These are phyloP conservation scores for Trichosporon faecale DNA, from an alignment of 1,284 basidiomycete species.

Conservation along the genomic window DNA sequence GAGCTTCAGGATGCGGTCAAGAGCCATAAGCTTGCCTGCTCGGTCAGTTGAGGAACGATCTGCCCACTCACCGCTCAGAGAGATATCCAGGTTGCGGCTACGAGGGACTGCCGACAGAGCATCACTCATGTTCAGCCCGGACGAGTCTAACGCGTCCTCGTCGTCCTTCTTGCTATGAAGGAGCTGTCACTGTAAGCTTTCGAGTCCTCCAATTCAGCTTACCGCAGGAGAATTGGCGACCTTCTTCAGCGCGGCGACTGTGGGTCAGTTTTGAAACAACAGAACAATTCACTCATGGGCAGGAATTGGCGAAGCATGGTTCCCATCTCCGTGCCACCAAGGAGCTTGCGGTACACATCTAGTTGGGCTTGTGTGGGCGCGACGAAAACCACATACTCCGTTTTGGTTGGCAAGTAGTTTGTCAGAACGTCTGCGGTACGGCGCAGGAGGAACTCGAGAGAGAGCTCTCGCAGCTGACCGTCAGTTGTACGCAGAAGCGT, in stretches of 20 bases:
- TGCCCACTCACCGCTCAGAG: constrained; percentile 20
- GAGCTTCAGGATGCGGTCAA: constrained; percentile 68
- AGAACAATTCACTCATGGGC: constrained; percentile 63
- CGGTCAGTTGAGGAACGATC: neutral
- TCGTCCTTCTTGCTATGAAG: constrained; percentile 66
- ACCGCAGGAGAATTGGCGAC: constrained; percentile 86
- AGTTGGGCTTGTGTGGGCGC: constrained; percentile 78
- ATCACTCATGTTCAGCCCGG: neutral
- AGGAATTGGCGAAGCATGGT: constrained; percentile 71
- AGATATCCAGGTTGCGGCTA: constrained; percentile 8
- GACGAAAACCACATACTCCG: constrained; percentile 90
- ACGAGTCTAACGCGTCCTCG: constrained; percentile 13
- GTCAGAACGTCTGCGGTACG: constrained; percentile 77
- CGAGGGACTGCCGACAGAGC: neutral
- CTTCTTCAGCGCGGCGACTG: constrained; percentile 64
- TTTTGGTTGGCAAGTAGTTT: constrained; percentile 84
- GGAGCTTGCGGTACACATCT: constrained; percentile 66
- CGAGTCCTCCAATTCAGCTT: neutral
- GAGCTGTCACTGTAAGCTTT: constrained; percentile 50
- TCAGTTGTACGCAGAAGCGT: neutral
- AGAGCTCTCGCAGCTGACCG: constrained; percentile 67
- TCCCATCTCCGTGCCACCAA: constrained; percentile 59
- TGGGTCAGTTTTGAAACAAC: neutral
- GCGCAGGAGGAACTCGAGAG: constrained; percentile 83
- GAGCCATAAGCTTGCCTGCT: constrained; percentile 70